Conservation (phyloP, 257 asterid species). For the Solanum phureja region DNA sequence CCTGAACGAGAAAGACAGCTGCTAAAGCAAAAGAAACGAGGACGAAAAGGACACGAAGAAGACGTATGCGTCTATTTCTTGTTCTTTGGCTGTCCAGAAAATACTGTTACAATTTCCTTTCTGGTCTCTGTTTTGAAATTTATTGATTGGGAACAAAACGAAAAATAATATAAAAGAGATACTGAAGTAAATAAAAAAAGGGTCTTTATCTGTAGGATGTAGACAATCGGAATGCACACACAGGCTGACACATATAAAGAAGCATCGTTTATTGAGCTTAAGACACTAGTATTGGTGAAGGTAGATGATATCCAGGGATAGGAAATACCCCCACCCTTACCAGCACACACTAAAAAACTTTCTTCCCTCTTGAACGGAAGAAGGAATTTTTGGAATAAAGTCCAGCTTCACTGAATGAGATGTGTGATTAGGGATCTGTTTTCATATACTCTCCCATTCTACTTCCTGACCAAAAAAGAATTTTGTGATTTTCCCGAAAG, state of each 20-base stretch:
- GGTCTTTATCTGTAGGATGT: neutral
- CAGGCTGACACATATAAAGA: neutral
- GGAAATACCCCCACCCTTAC: neutral
- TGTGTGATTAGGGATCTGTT: neutral
- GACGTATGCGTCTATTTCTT: conserved; percentile 37
- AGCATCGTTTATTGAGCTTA: neutral
- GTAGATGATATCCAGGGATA: neutral
- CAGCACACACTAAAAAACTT: neutral
- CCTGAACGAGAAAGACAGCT: conserved; percentile 80
- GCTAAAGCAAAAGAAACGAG: conserved; percentile 79
- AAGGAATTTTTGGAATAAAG: neutral
- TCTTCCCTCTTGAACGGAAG: neutral
- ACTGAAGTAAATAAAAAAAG: neutral
- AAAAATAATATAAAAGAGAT: neutral
- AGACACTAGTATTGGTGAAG: neutral
- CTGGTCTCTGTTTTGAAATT: neutral
- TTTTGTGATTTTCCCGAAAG: neutral
- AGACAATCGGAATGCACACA: neutral
- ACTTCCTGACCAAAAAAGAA: neutral
- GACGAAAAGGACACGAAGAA: conserved; percentile 90
- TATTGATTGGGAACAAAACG: neutral
- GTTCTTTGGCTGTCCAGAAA: neutral
- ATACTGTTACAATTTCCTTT: neutral
- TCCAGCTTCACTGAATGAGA: neutral
- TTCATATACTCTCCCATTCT: neutral